Evolutionary conservation across 2,329 filamentous ascomycete genomes (phyloP), one percentile per base, ranked within the genome.

Genomic region (Aspergillus ruber): DNA sequence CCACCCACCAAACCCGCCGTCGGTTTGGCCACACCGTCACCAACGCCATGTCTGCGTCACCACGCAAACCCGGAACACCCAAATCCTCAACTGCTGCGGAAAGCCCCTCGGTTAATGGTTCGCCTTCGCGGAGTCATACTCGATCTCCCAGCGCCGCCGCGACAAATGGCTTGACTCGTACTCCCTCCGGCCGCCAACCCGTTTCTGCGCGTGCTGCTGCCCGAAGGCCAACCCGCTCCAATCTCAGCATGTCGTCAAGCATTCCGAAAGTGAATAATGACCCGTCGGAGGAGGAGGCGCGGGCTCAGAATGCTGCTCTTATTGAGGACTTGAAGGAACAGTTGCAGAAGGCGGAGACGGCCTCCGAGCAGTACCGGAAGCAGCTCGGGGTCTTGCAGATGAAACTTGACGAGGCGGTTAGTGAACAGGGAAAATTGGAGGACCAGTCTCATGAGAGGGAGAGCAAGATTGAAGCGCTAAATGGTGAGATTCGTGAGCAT

Each of bases 381-480:
- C 89, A 96, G 71, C 75, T 84, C 46, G 86, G 93, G 50, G 84
- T 95, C 41, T 73, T 97, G 55, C 89, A 95, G 70, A 80, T 86
- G 55, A 83, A 88, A 58, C 78, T 97, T 6, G 90, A 97, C 63
- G 91, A 97, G 57, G 82, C 89, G 41, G 72, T 86, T 49, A 81
- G 82, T 56, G 90, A 96, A 66, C 90, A 95, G 61, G 81, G 81
- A 45, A 88, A 86, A 70, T 74, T 96, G 32, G 93, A 98, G 67
- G 91, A 97, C 66, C 83, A 82, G 54, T 77, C 86, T 41, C 90
- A 96, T 65, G 90, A 95, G 68, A 84, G 82, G 61, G 90, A 93
- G 52, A 88, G 91, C 67, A 83, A 85, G 62, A 80, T 91, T 49
- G 90, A 95, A 68, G 75, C 80, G 6, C 76, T 97, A 46, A 83